Conservation (phyloP, 805 yeast species). For the Wickerhamiella spandovensis region DNA sequence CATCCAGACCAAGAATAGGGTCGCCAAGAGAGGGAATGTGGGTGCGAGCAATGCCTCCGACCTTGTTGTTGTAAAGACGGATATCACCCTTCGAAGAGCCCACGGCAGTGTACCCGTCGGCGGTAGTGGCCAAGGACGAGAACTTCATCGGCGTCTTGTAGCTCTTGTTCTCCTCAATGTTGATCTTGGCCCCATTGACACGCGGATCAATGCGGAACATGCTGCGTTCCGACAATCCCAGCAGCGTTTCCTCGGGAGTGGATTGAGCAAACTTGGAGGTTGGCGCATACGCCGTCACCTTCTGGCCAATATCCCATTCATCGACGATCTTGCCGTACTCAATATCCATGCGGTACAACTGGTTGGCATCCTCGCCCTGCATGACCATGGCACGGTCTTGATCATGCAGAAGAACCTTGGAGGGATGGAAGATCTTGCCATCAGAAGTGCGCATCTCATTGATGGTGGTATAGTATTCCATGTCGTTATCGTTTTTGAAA, state of each 20-base stretch:
- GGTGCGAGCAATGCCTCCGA: conserved; percentile 69
- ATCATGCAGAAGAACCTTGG: conserved; percentile 61
- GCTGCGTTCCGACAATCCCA: conserved; percentile 54
- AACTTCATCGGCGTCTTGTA: conserved; percentile 42
- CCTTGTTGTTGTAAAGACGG: conserved; percentile 55
- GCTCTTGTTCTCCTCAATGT: conserved; percentile 38
- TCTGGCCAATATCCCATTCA: conserved; percentile 43
- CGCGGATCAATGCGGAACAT: conserved; percentile 76
- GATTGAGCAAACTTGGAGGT: conserved; percentile 60
- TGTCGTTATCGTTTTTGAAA: conserved; percentile 42
- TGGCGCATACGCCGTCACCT: conserved; percentile 48
- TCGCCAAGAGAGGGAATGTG: conserved; percentile 76
- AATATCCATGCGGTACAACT: conserved; percentile 62
- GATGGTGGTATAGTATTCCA: conserved; percentile 58
- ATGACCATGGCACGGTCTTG: conserved; percentile 58
- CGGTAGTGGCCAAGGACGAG: conserved; percentile 55
- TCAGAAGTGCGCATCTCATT: conserved; percentile 39
- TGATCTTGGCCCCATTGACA: conserved; percentile 41
- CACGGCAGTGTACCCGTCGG: conserved; percentile 58
- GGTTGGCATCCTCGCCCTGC: conserved; percentile 36
- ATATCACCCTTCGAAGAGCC: conserved; percentile 68
- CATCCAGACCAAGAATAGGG: conserved; percentile 49
- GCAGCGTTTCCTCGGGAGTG: conserved; percentile 57
- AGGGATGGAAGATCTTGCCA: conserved; percentile 42
- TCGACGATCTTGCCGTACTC: conserved; percentile 73